Percentiles rank a stretch among this genome's conserved stretches.
Evolutionary conservation across 257 asterid species (phyloP).

Genomic region (Salvia hispanica): DNA sequence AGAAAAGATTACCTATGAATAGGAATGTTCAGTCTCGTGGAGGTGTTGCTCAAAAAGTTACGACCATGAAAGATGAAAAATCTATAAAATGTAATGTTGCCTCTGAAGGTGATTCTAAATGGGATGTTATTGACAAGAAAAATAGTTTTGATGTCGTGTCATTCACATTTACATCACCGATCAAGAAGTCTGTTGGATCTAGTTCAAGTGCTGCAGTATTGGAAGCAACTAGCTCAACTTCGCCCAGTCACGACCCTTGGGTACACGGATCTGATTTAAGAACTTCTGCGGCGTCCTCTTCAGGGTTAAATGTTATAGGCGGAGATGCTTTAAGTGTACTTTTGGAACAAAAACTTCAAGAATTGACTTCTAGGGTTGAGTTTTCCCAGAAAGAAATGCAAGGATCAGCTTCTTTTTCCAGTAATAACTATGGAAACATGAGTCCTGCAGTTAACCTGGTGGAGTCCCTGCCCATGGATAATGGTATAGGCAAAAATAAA

Average conservation of each 20-base stretch:
- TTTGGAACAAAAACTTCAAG: constrained; percentile 89
- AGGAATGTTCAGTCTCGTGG: constrained; percentile 45
- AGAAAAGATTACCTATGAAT: constrained; percentile 46
- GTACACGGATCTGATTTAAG: constrained; percentile 42
- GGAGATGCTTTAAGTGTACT: constrained; percentile 85
- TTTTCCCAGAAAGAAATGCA: constrained; percentile 54
- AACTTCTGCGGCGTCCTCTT: constrained; percentile 43
- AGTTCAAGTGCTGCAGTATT: constrained; percentile 40
- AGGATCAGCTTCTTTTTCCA: constrained; percentile 42
- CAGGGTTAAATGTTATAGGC: constrained; percentile 52
- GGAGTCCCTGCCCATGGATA: background rate
- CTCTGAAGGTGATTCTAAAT: constrained; percentile 50
- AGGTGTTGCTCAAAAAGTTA: constrained; percentile 35
- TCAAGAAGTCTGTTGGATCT: constrained; percentile 64
- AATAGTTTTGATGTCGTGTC: constrained; percentile 81
- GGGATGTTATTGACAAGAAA: constrained; percentile 64
- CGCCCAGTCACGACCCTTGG: constrained; percentile 39
- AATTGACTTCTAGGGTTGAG: constrained; percentile 75
- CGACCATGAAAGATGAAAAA: constrained; percentile 44
- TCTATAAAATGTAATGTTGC: constrained; percentile 57
- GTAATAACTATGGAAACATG: constrained; percentile 38
- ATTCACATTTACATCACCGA: constrained; percentile 94
- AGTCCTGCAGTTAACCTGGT: constrained; percentile 33
- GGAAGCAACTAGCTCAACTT: constrained; percentile 42
- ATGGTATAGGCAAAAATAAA: background rate